These are phyloP conservation scores for Perkinsus chesapeaki DNA, from an alignment of 169 alveolate species.

Conservation along the genomic window DNA sequence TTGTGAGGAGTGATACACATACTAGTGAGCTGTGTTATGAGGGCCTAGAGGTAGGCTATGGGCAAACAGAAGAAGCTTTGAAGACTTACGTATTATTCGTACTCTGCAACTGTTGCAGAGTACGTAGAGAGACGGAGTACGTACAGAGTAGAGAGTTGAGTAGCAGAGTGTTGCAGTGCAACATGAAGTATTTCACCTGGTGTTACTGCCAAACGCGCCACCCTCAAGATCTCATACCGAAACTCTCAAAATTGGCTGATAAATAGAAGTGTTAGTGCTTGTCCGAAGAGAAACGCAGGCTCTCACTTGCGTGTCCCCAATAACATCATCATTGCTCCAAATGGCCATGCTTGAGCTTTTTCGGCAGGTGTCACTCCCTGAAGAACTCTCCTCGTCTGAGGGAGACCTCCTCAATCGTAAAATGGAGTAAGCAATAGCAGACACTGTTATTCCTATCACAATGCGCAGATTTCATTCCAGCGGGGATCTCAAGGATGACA, in stretches of 20 bases:
- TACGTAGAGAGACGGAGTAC: no score
- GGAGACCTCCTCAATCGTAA: neutral
- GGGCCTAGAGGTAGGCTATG: no score
- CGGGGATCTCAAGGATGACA: neutral
- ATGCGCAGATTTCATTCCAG: neutral
- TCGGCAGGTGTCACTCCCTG: neutral
- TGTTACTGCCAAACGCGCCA: no score
- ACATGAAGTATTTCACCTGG: no score
- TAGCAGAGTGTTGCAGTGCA: no score
- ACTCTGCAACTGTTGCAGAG: neutral
- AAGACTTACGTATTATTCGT: neutral
- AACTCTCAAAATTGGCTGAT: no score
- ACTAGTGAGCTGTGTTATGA: neutral
- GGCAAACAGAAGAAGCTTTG: neutral
- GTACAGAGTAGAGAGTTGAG: no score
- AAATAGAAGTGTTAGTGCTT: no score
- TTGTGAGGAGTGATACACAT: neutral
- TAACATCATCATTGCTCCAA: neutral
- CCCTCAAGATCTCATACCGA: no score
- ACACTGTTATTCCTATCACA: neutral
- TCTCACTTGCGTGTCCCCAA: no score
- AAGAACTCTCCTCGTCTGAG: neutral
- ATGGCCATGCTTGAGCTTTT: neutral
- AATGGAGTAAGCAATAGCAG: neutral
- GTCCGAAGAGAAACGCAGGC: no score